Evolutionary conservation across 768 basidiomycete species (phyloP).

Genomic region (Suillus sp.): DNA sequence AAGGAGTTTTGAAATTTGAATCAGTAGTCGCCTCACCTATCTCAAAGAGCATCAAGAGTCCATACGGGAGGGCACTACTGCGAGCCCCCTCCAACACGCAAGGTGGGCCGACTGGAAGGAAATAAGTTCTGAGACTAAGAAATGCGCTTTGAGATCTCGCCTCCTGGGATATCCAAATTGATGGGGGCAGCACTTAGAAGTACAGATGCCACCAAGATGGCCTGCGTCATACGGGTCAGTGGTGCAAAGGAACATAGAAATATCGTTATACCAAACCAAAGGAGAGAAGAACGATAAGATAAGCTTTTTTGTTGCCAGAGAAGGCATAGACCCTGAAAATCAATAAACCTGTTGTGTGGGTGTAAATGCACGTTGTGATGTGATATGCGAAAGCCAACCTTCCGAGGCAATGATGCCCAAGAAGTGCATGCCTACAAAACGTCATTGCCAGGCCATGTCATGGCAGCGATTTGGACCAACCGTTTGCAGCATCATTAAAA

Average conservation of each 20-base stretch:
- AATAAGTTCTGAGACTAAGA: not conserved
- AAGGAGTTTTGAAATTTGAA: not conserved
- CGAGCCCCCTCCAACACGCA: conserved; percentile 6
- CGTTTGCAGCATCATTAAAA: not conserved
- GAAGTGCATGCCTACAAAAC: not conserved
- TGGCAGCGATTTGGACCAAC: not conserved
- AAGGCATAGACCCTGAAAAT: not conserved
- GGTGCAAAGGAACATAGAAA: not conserved
- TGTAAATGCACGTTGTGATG: not conserved
- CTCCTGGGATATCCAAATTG: not conserved
- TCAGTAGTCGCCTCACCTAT: conserved; percentile 4
- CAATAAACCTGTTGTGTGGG: not conserved
- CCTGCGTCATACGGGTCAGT: not conserved
- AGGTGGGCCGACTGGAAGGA: not conserved
- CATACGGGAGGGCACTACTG: conserved; percentile 8
- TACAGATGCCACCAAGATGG: not conserved
- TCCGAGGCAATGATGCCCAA: conserved; percentile 3
- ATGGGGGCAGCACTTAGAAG: not conserved
- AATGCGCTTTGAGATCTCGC: not conserved
- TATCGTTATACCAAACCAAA: conserved; percentile 1
- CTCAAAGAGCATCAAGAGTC: conserved; percentile 9
- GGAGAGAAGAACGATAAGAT: not conserved
- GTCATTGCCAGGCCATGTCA: not conserved
- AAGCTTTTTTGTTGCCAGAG: not conserved
- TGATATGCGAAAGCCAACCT: not conserved